Evolutionary conservation across 2,329 filamentous ascomycete genomes (phyloP).

Genomic region (Gremmenia infestans): DNA sequence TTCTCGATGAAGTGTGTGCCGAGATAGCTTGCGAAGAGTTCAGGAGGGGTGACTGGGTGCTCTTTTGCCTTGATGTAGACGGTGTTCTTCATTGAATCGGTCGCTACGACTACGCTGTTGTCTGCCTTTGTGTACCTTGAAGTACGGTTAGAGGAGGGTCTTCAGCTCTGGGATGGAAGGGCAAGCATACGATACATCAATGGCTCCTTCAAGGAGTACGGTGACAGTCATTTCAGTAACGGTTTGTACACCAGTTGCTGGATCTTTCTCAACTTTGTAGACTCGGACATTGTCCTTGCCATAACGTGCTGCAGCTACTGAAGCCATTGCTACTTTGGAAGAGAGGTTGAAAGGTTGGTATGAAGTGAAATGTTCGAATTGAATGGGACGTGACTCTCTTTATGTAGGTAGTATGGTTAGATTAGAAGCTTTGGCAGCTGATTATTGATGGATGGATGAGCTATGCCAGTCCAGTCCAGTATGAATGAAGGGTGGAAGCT

Average conservation of each 20-base stretch:
- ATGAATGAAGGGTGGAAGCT: not conserved
- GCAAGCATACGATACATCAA: constrained; percentile 66
- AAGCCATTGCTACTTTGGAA: constrained; percentile 41
- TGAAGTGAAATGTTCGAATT: not conserved
- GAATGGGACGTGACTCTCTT: not conserved
- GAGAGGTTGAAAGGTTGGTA: not conserved
- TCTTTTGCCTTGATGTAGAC: constrained; percentile 94
- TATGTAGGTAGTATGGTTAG: too few relatives aligned
- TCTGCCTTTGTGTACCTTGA: constrained; percentile 84
- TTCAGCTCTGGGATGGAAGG: not conserved
- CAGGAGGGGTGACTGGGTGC: constrained; percentile 84
- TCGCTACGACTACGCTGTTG: constrained; percentile 92
- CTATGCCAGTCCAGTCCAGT: too few relatives aligned
- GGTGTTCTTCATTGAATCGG: constrained; percentile 97
- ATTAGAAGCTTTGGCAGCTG: too few relatives aligned
- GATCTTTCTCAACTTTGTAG: constrained; percentile 85
- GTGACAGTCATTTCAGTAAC: constrained; percentile 95
- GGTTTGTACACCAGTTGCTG: constrained; percentile 70
- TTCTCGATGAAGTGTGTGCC: constrained; percentile 83
- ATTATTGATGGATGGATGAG: too few relatives aligned
- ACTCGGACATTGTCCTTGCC: constrained; percentile 98
- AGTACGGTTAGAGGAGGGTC: constrained; percentile 15
- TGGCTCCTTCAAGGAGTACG: constrained; percentile 87
- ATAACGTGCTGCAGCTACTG: constrained; percentile 63
- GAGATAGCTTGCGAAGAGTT: constrained; percentile 82